Base-by-base conservation (phyloP, 805 yeast species). In the Wickerhamiella musiphila region DNA sequence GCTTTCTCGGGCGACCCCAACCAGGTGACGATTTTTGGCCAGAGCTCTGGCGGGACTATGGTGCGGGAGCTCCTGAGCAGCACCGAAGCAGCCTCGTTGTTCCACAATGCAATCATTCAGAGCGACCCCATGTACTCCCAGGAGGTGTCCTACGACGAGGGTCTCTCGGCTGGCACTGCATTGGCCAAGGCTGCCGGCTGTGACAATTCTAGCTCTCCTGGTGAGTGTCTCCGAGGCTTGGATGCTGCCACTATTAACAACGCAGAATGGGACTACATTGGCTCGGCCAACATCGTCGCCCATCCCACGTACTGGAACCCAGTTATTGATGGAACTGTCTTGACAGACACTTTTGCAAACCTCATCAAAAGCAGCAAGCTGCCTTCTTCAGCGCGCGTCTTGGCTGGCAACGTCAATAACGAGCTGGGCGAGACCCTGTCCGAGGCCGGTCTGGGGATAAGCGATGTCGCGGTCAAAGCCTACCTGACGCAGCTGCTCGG, bases 1-100 rank as follows among this genome's bases (percentile, higher is more conserved):
- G 29, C 33, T 16, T 52, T 52, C 37, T 52, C 54, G 18, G 56
- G 58, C 23, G 43, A 53, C 35, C 45, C 53, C 4, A 35, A 42
- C 12, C 40, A 41, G 33, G 39, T 55, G 13, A 52, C 57, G 5
- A 39, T 56, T 20, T 48, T 47, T 36, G 59, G 60, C n/a, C 50
- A 52, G 36, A 41, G 48, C 33, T 54, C 60, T 7, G 61, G 60
- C 3, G 49, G 35, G 5, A 42, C 47, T 1, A 12, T 42, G 37
- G 33, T 45, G 4, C 30, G 48, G 8, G 35, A 36, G 20, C 41
- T 35, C 18, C 23, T 42, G 26, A 30, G 35, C 12, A 27, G 45
- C 4, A 28, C 43, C 2, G 11, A 20, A 8, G 36, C 45, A 7
- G 22, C 21, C 5, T 42, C 42, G 3, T 27, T 43, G 18, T 41